Base-by-base conservation (phyloP, 1,284 basidiomycete species). In the Naganishia sp. region DNA sequence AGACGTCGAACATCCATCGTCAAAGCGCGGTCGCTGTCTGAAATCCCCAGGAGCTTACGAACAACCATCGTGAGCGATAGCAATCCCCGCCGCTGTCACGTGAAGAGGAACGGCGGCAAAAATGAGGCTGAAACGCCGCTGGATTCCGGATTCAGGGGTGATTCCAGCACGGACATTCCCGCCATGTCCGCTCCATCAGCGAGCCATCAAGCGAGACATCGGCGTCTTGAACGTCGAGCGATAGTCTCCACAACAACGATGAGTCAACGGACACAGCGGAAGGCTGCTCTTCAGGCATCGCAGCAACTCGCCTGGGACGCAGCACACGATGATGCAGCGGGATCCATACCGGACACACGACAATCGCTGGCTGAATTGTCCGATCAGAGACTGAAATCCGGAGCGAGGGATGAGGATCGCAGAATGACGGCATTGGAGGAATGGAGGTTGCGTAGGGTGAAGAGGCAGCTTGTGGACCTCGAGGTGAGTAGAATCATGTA, bases 221-320 rank as follows among this genome's bases (percentile, higher is more conserved):
- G 13, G 10, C 36, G 36, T 9, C 13, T 39, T 13, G 36, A 9
- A 3, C 7, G 4, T 39, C 36, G 36, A 39, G 9, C 9, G 36
- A 39, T 9, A 9, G 13, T 39, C 7, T 39, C 10, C 36, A 39
- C 13, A 13, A 39, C 36, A 39, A 39, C 48, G 18, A 55, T 55
- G 15, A 55, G 33, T 36, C 31, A 31, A 31, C 28, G 53, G 16
- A 33, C 53, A 13, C 53, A 55, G n/a, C 53, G 53, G 5, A 33
- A 36, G 10, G 53, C 53, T 7, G 53, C 53, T 10, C 31, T 55
- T 13, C 53, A 55, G n/a, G 53, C 53, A 36, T 36, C 53, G 6
- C 53, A 55, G n/a, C 53, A 55, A n/a, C 53, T 55, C 53, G 53
- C 53, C 10, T 55, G 39, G 16, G 53, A 36, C 1, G 53, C 53